phyloP scores from a whole-genome alignment of 2,329 filamentous ascomycete genomes.

The Fusarium sp. region DNA sequence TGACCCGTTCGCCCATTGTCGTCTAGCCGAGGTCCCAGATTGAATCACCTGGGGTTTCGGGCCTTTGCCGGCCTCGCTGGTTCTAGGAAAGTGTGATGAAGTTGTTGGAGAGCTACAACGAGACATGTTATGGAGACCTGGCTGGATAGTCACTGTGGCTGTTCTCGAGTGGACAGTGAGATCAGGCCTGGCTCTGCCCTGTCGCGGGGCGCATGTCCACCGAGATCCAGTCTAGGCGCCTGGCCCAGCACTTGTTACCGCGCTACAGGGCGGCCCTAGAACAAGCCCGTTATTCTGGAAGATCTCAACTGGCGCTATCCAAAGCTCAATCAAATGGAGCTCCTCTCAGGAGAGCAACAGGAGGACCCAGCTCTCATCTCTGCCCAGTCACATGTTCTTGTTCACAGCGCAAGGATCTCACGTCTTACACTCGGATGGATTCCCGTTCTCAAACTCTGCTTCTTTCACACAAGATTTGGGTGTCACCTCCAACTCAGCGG shows the following conservation, averaged over 20 bases:
- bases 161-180: constrained; percentile 8
- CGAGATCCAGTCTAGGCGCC: constrained; percentile 2
- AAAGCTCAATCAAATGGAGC: constrained; percentile 2
- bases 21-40: neutral
- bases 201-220: constrained; percentile 14
- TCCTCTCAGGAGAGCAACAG: neutral
- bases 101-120: neutral
- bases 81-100: constrained; percentile 3
- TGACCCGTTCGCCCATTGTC: neutral
- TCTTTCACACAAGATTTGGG: neutral
- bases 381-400: neutral
- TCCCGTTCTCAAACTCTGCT: constrained; percentile 11
- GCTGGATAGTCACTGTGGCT: neutral
- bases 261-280: constrained; percentile 21
- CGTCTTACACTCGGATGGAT: neutral
- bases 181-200: constrained; percentile 9
- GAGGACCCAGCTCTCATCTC: neutral
- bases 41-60: neutral
- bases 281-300: constrained; percentile 33
- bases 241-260: neutral
- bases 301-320: constrained; percentile 18
- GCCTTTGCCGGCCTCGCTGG: neutral
- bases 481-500: constrained; percentile 8
- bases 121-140: neutral
- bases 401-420: neutral